Evolutionary conservation across 192 early-diverging fungal genomes (phyloP), one percentile per base, ranked within the genome.

Genomic region (Allomyces macrogynus): DNA sequence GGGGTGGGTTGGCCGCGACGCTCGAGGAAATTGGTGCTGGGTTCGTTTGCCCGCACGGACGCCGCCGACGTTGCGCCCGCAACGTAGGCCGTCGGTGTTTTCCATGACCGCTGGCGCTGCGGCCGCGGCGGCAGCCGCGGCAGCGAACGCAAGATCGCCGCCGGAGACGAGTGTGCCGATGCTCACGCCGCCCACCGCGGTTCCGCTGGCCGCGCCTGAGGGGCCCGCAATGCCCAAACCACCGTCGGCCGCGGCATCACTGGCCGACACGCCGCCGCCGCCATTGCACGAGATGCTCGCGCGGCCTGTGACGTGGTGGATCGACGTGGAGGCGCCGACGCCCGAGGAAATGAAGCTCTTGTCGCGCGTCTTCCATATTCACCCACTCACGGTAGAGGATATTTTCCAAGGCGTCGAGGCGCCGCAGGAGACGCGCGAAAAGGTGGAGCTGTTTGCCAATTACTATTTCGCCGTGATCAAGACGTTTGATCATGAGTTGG

Each of bases 381-480:
- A 96, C 71, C 89, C 91, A 26, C 73, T 96, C 57, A 93, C 93
- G 3, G 79, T 78, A 43, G 92, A 97, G 70, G 92, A 94, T 70
- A 91, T 97, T 16, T 57, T 57, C 49, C 49, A 57, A n/a, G 12
- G 16, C 16, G 49, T 57, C 16, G 49, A 57, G 72, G 70, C 80
- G 65, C 84, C 83, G 22, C 78, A 89, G 63, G 88, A 92, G 62
- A 80, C 84, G 3, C 81, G 90, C 32, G 94, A 97, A 70, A n/a
- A 89, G 68, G 86, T 83, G 70, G 92, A 97, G 74, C 76, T 86
- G 32, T 97, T 92, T 73, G 77, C 76, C 64, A 84, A 87, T 71
- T 97, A 97, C 76, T 89, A 89, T 66, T 90, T 92, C 78, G 79
- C 91, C 12, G 82, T n/a, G 68, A 90, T 91, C 66, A 79, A 87